Percentiles rank a stretch among this genome's conserved stretches.
phyloP scores from a whole-genome alignment of 2,329 filamentous ascomycete genomes.

The Amauroascus niger region DNA sequence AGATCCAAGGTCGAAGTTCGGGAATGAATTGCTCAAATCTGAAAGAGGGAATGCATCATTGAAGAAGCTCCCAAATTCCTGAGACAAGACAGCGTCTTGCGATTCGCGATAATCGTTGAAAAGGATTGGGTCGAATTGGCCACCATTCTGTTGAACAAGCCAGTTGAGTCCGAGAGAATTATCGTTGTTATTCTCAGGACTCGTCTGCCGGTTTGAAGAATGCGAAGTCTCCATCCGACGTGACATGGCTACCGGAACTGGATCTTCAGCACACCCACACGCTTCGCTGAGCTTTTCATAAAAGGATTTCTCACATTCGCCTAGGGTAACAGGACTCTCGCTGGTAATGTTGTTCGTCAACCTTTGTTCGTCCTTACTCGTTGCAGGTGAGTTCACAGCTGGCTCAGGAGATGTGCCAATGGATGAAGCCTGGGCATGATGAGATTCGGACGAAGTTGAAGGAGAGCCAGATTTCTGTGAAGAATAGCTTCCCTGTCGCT shows the following conservation, averaged over 20 bases:
- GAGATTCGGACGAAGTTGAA: slow-evolving; percentile 41
- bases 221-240: slow-evolving; percentile 17
- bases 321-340: background rate
- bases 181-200: slow-evolving; percentile 12
- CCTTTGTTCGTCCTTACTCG: slow-evolving; percentile 15
- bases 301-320: slow-evolving; percentile 35
- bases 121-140: slow-evolving; percentile 80
- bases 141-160: slow-evolving; percentile 69
- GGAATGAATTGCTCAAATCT: slow-evolving; percentile 75
- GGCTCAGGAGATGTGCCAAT: slow-evolving; percentile 44
- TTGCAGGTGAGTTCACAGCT: slow-evolving; percentile 34
- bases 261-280: slow-evolving; percentile 39
- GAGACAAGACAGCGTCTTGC: slow-evolving; percentile 66
- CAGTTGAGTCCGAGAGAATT: slow-evolving; percentile 45
- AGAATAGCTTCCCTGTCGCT: slow-evolving; percentile 20
- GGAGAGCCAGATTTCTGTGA: slow-evolving; percentile 31
- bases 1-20: slow-evolving; percentile 42
- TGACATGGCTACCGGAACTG: slow-evolving; percentile 31
- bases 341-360: background rate
- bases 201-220: background rate
- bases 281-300: slow-evolving; percentile 38
- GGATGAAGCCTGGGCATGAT: slow-evolving; percentile 37
- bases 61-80: slow-evolving; percentile 62
- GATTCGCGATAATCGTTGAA: slow-evolving; percentile 90
- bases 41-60: slow-evolving; percentile 66